These are phyloP conservation scores for Alopecurus myosuroides DNA, from an alignment of 176 grass and related monocot genomes.

Conservation along the genomic window DNA sequence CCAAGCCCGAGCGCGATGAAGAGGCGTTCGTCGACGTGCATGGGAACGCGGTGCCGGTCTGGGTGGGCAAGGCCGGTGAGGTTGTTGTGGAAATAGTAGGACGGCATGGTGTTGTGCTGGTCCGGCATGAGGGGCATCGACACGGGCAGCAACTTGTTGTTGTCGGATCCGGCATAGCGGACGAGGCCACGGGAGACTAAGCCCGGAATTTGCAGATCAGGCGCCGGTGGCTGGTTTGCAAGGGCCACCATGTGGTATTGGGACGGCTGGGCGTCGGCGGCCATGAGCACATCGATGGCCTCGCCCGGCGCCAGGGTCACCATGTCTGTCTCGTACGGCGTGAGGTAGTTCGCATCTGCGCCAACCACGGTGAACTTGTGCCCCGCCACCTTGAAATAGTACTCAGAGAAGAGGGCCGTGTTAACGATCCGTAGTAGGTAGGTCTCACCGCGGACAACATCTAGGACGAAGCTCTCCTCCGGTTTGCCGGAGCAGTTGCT, in stretches of 20 bases:
- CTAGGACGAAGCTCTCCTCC: slow-evolving; percentile 34
- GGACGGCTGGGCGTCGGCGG: slow-evolving; percentile 12
- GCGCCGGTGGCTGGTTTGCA: slow-evolving; percentile 21
- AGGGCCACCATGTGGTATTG: slow-evolving; percentile 28
- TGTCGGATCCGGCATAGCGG: not conserved
- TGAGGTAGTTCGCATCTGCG: slow-evolving; percentile 44
- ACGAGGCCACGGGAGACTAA: slow-evolving; percentile 18
- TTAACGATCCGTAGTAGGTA: slow-evolving; percentile 57
- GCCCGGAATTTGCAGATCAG: slow-evolving; percentile 10
- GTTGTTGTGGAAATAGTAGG: slow-evolving; percentile 24
- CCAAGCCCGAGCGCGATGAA: slow-evolving; percentile 20
- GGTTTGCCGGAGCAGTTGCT: slow-evolving; percentile 27
- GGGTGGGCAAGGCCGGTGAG: not conserved
- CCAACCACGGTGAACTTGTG: slow-evolving; percentile 54
- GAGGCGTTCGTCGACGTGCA: slow-evolving; percentile 33
- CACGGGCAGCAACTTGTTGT: slow-evolving; percentile 23
- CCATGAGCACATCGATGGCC: slow-evolving; percentile 40
- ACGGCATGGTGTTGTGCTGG: slow-evolving; percentile 36
- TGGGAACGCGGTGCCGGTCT: not conserved
- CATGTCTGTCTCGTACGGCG: slow-evolving; percentile 37
- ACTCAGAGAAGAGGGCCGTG: slow-evolving; percentile 3
- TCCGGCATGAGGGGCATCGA: slow-evolving; percentile 6
- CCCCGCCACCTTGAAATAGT: not conserved
- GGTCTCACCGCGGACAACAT: slow-evolving; percentile 33
- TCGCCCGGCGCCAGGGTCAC: slow-evolving; percentile 44